Base-by-base conservation (phyloP, 148 eudicot species). In the Persicaria tinctoria region DNA sequence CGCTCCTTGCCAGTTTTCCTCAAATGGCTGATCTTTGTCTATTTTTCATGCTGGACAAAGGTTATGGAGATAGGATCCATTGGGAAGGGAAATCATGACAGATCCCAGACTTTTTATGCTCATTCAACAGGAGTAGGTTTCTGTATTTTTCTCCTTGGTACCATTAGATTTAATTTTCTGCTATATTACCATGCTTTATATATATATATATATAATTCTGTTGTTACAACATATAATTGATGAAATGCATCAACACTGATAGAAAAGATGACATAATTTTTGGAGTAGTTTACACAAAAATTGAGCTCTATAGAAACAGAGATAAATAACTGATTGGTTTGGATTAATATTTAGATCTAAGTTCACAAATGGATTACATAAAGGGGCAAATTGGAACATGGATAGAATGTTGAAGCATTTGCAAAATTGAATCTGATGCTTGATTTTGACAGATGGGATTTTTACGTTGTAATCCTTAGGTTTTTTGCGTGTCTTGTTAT, bases 51-150 rank as follows among this genome's bases (percentile, higher is more conserved):
- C 23, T 73, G 75, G 48, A 51, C 80, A 74, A 82, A 96, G 99
- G 92, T 96, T 74, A 47, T 96, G 74, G 99, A 96, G 85, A 84
- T 92, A 83, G 97, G 99, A 76, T 90, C 99, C 56, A 85, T 96
- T 69, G 99, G 99, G 14, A 92, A 88, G 84, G 89, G 91, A 75
- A 77, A 75, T 73, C 73, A 81, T 80, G 82, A 83, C 63, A 95
- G 88, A 14, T 77, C 66, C 75, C 82, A 87, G 77, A 84, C 80
- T 13, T 86, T 96, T 78, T 92, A 80, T 64, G 90, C 92, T 78
- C 99, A 96, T 84, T 73, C 88, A 73, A 77, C 97, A 45, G 83
- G 83, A 78, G 99, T 96, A 85, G 76, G 90, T 32, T 79, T 46
- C 46, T 75, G 56, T 68, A 17, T 46, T 76, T 59, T 75, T 64